Conservation (phyloP, 2,329 filamentous ascomycete genomes). For the Bipolaris sorokiniana region DNA sequence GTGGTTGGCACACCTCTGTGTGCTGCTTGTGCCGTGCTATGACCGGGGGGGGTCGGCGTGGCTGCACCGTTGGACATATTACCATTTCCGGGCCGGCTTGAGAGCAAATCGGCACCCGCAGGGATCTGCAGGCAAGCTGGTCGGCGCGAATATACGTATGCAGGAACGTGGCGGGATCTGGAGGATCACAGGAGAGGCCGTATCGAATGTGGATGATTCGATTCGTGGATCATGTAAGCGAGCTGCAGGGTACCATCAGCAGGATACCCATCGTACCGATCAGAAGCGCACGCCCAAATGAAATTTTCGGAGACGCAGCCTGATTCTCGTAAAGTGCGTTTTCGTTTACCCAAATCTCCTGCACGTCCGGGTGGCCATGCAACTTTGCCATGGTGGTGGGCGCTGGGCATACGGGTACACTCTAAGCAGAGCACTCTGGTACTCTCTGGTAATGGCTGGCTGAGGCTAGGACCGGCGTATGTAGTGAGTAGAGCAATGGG, state of each 20-base stretch:
- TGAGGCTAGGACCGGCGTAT: conserved; percentile 3
- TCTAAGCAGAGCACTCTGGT: too few relatives aligned
- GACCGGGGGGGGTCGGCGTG: neutral
- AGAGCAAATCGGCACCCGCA: neutral
- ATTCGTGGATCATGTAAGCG: conserved; percentile 8
- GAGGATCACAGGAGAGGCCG: conserved; percentile 1
- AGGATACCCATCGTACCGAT: conserved; percentile 4
- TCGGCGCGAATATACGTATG: conserved; percentile 9
- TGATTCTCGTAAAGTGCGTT: neutral
- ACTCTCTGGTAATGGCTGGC: neutral
- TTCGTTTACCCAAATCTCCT: neutral
- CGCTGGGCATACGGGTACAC: neutral
- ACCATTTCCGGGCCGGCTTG: neutral
- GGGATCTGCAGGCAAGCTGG: conserved; percentile 1
- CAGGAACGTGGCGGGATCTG: conserved; percentile 11
- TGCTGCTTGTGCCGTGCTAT: conserved; percentile 1
- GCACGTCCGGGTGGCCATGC: neutral
- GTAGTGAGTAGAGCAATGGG: neutral
- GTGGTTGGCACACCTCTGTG: neutral
- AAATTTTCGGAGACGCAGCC: neutral
- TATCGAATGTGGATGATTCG: conserved; percentile 3
- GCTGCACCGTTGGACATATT: neutral
- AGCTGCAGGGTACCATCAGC: conserved; percentile 1
- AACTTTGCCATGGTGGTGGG: neutral
- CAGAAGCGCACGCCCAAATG: neutral